Base-by-base conservation (phyloP, 768 basidiomycete genomes). In the Lactarius hatsudake region DNA sequence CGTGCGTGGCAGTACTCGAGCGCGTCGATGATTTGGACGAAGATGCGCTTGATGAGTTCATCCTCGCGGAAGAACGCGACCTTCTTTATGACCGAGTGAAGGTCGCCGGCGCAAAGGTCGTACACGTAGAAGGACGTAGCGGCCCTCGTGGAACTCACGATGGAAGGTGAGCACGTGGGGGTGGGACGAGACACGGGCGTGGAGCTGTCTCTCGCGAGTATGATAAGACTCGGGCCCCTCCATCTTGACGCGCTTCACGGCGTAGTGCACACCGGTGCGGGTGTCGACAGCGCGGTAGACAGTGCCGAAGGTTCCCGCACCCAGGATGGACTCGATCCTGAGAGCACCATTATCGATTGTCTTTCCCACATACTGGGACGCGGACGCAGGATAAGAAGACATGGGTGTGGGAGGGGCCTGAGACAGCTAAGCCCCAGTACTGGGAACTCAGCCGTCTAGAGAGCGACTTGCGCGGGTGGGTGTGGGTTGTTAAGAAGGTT, bases 261-360 rank as follows among this genome's bases (percentile, higher is more conserved):
- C 94, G 77, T 85, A 94, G 64, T 74, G 80, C 45, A 73, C 73
- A 23, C 43, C 40, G 12, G 59, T 26, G 65, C 68, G 74, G 18
- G 40, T 61, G 74, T 90, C 90, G 65, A 90, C 81, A 28, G 92
- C 95, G 65, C 91, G 89, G 76, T 96, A 96, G 8, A 97, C 96
- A 71, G 94, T 87, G 65, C 96, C 96, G 75, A 96, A 98, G 26
- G 94, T 94, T 17, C 96, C 96, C 28, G 89, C 85, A 42, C 96
- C 96, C 55, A 98, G 85, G 67, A 94, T 84, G 72, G 90, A 87
- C 72, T 90, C 85, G 64, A 98, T 87, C 77, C 93, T 84, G 64
- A 97, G 85, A 59, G 86, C 79, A 72, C 87, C 88, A 68, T 85
- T 83, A 81, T 95, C 92, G 80, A 98, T 91, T 26, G 40, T 40